Evolutionary conservation across 2,329 filamentous ascomycete species (phyloP).

Genomic region (Monilinia fructicola): DNA sequence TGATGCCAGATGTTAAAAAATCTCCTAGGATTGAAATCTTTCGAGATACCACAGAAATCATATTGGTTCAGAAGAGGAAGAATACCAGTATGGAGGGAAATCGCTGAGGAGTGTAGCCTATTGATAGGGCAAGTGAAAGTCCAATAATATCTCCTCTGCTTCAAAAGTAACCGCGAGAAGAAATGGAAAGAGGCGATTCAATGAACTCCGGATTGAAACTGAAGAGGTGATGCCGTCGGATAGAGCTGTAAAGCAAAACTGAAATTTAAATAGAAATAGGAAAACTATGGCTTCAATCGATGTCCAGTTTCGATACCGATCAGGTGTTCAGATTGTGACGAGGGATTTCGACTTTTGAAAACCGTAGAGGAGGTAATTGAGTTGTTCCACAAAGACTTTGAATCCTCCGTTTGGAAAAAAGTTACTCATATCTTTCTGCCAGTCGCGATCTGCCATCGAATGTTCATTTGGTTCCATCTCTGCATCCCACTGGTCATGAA

Average conservation of each 20-base stretch:
- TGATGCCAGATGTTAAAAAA: slow-evolving; percentile 24
- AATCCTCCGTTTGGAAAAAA: slow-evolving; percentile 35
- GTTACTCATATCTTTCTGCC: slow-evolving; percentile 30
- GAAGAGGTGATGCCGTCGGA: neutral
- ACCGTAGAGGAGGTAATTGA: neutral
- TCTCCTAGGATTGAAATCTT: neutral
- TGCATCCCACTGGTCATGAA: slow-evolving; percentile 37
- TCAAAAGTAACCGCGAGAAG: neutral
- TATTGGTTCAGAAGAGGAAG: neutral
- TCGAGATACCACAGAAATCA: neutral
- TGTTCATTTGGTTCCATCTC: slow-evolving; percentile 35
- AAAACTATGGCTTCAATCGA: neutral
- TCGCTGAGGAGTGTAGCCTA: neutral
- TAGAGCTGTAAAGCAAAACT: neutral
- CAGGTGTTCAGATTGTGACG: neutral
- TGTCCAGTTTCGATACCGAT: slow-evolving; percentile 5
- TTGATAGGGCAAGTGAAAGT: neutral
- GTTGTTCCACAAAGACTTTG: slow-evolving; percentile 26
- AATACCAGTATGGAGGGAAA: neutral
- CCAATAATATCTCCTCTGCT: slow-evolving; percentile 5
- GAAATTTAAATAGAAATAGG: too few relatives aligned
- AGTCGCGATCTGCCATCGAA: slow-evolving; percentile 30
- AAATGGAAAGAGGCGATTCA: neutral
- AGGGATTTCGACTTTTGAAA: neutral
- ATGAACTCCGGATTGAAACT: neutral